These are phyloP conservation scores for Geosiphon pyriformis DNA, from an alignment of 192 early-diverging fungal genomes.

Conservation along the genomic window DNA sequence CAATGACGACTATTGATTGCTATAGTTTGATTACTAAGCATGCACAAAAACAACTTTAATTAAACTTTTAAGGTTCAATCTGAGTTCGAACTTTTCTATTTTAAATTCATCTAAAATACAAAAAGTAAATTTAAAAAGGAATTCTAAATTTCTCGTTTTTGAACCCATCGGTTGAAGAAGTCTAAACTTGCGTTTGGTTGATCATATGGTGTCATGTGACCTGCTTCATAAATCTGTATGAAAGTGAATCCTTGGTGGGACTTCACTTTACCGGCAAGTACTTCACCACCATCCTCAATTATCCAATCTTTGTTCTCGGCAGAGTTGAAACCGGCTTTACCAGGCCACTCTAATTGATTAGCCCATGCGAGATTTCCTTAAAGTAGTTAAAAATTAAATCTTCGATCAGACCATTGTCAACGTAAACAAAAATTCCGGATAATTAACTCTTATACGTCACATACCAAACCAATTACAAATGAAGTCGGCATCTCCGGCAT, in stretches of 20 bases:
- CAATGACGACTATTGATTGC: too few species aligned
- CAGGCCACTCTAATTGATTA: slow-evolving; percentile 78
- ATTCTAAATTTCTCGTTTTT: background rate
- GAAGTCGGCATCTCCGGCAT: slow-evolving; percentile 91
- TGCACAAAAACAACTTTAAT: background rate
- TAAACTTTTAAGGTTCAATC: background rate
- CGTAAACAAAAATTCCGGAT: background rate
- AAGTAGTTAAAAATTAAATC: slow-evolving; percentile 22
- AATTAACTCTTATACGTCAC: background rate
- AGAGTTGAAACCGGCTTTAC: slow-evolving; percentile 60
- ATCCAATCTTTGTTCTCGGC: slow-evolving; percentile 70
- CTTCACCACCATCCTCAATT: slow-evolving; percentile 43
- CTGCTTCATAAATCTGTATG: slow-evolving; percentile 79
- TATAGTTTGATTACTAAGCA: background rate
- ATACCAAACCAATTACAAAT: slow-evolving; percentile 83
- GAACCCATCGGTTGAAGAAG: slow-evolving; percentile 85
- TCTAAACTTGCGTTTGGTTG: slow-evolving; percentile 75
- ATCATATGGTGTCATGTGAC: slow-evolving; percentile 94
- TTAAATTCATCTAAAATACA: too few species aligned
- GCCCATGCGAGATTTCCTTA: slow-evolving; percentile 90
- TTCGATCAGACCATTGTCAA: background rate
- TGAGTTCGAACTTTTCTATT: too few species aligned
- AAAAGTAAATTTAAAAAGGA: background rate
- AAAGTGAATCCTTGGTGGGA: slow-evolving; percentile 71
- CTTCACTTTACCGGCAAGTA: slow-evolving; percentile 63